These are phyloP conservation scores for Salmacisia buchloeana DNA, from an alignment of 1,284 basidiomycete genomes.

Conservation along the genomic window DNA sequence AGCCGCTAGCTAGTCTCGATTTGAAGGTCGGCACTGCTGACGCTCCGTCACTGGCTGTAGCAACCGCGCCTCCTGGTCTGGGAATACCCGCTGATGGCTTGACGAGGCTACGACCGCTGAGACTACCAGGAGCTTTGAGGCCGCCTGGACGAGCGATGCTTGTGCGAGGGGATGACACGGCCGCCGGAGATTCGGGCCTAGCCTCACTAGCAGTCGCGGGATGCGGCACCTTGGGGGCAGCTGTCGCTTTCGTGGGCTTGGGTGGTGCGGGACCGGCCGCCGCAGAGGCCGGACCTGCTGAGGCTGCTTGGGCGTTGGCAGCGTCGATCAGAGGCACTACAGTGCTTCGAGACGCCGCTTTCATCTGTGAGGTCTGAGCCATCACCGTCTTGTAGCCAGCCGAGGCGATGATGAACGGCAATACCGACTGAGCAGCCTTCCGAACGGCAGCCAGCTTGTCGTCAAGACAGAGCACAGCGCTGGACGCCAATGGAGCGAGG, in stretches of 20 bases:
- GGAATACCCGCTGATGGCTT: background rate
- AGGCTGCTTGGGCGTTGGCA: conserved; percentile 48
- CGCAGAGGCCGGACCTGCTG: conserved; percentile 36
- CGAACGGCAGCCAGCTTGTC: conserved; percentile 87
- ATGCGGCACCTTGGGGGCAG: background rate
- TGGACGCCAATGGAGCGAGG: conserved; percentile 64
- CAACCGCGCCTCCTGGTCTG: background rate
- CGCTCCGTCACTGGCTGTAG: background rate
- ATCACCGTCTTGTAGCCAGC: conserved; percentile 81
- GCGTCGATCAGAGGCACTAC: conserved; percentile 80
- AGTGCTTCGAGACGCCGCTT: conserved; percentile 80
- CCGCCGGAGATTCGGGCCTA: conserved; percentile 11
- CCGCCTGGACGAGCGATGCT: conserved; percentile 24
- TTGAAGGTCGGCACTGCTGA: conserved; percentile 10
- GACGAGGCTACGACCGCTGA: background rate
- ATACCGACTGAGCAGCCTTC: conserved; percentile 75
- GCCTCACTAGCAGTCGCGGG: conserved; percentile 5
- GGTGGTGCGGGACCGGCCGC: background rate
- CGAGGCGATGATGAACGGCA: conserved; percentile 71
- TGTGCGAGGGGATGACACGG: conserved; percentile 17
- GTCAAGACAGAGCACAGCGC: conserved; percentile 77
- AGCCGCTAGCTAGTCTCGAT: conserved; percentile 11
- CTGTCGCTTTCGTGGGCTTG: background rate
- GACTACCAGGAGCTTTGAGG: conserved; percentile 25
- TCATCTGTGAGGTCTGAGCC: conserved; percentile 76